Evolutionary conservation across 2,329 filamentous ascomycete genomes (phyloP), one percentile per base, ranked within the genome.

Genomic region (Scolecobasidium constrictum): DNA sequence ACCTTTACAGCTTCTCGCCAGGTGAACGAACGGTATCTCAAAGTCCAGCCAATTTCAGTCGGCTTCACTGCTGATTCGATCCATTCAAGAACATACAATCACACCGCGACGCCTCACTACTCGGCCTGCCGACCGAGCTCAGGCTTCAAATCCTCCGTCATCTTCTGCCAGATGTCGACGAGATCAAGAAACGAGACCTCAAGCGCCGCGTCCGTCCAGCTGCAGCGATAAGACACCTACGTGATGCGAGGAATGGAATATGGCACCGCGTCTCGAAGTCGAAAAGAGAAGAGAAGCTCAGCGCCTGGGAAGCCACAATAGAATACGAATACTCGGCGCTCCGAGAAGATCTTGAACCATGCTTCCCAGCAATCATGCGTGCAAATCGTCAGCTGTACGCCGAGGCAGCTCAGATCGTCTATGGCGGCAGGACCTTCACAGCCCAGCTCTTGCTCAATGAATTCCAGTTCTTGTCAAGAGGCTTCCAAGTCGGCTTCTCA

Each of bases 81-180:
- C n/a, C n/a, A n/a, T n/a, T n/a, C n/a, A n/a, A n/a, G n/a, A n/a
- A n/a, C n/a, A 31, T 31, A 7, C 26, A 31, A 7, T 31, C 26
- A 31, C 26, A 31, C 26, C 26, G 26, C n/a, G 21, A 17, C 7
- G 26, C 40, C 15, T 42, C 40, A 2, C 13, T 42, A 17, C 40
- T 42, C 13, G 40, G 40, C 6, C 18, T 42, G 12, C 40, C 40
- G 18, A 19, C 12, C 21, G 40, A 42, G 31, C 16, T 42, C 7
- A 26, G 40, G 18, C 40, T 42, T 23, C 40, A 36, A 36, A 36
- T 42, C 20, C 40, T 42, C 13, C 22, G 15, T 13, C 35, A 42
- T 17, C 17, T 42, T 15, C 40, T 42, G 3, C 40, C 40, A 22
- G 40, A 42, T 36, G 16, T 19, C 13, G 17, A 35, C 11, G 17